Percentiles rank a stretch among this genome's conserved stretches.
Evolutionary conservation across 2,329 filamentous ascomycete species (phyloP).

Genomic region (Penicillium paneum): DNA sequence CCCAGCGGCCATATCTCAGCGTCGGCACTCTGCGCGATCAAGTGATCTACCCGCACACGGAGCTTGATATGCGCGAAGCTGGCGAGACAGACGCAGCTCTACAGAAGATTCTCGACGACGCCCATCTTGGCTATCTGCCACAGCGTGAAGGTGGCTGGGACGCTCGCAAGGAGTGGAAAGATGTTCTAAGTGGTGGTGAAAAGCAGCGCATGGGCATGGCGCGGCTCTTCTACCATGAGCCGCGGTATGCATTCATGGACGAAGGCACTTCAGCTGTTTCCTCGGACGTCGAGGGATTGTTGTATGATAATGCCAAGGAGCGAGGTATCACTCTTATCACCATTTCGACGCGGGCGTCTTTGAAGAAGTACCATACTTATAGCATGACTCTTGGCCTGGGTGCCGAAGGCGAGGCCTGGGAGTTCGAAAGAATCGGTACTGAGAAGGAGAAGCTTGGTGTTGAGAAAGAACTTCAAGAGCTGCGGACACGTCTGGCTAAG

Average conservation of each 20-base stretch:
- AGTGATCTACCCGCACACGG: slow-evolving; percentile 95
- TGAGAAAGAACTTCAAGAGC: slow-evolving; percentile 82
- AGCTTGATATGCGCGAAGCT: slow-evolving; percentile 85
- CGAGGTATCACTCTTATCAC: slow-evolving; percentile 94
- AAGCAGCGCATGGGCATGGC: slow-evolving; percentile 95
- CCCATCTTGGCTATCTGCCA: slow-evolving; percentile 81
- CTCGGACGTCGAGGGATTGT: slow-evolving; percentile 85
- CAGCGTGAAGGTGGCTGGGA: slow-evolving; percentile 95
- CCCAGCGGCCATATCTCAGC: slow-evolving; percentile 87
- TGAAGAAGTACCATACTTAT: slow-evolving; percentile 94
- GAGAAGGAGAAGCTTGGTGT: slow-evolving; percentile 90
- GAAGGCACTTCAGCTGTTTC: slow-evolving; percentile 94
- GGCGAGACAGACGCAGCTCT: slow-evolving; percentile 76
- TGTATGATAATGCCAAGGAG: slow-evolving; percentile 92
- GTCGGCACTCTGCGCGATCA: slow-evolving; percentile 92
- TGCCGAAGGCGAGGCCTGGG: slow-evolving; percentile 79
- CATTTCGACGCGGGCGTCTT: slow-evolving; percentile 86
- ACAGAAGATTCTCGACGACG: slow-evolving; percentile 73
- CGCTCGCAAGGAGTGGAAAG: slow-evolving; percentile 96
- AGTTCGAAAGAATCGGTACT: slow-evolving; percentile 89
- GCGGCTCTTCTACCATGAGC: slow-evolving; percentile 88
- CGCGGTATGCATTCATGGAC: slow-evolving; percentile 88
- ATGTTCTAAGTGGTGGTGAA: slow-evolving; percentile 93
- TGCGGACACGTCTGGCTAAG: slow-evolving; percentile 73
- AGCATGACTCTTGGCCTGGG: slow-evolving; percentile 83